Base-by-base conservation (phyloP, 345 rosid species). In the Rhizophora apiculata region DNA sequence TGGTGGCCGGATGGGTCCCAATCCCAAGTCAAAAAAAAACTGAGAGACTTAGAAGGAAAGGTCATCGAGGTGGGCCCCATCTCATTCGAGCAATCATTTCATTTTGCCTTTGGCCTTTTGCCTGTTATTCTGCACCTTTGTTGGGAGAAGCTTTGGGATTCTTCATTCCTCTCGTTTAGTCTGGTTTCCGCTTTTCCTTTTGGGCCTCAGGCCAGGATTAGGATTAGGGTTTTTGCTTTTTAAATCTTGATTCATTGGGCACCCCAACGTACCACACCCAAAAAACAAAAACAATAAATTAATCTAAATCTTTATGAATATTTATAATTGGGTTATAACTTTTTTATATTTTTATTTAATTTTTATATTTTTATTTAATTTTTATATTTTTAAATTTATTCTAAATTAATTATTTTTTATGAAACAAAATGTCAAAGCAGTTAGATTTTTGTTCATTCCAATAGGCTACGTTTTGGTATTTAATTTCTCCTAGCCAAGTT, bases 1-100 rank as follows among this genome's bases (percentile, higher is more conserved):
- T 82, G 96, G 91, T 80, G 92, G 88, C 81, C 90, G 76, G 70
- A 68, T 80, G 90, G 96, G 83, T 3, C 88, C 93, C 86, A 79
- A 68, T 77, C 87, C 85, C 81, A 81, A 84, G 83, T 87, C 84
- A 83, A 82, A 82, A 24, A 24, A 24, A 43, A 43, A 43, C 74
- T 74, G 76, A 53, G 79, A 65, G 78, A 74, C 65, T 64, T 73
- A 36, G 81, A 72, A 79, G 81, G 84, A 81, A 83, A 82, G 67
- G 69, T 79, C 74, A 74, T 66, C 64, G 10, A 60, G 24, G 32
- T 31, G 61, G 61, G 51, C 32, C 48, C 60, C 61, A 66, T 32
- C 3, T 6, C 43, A 75, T 84, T 91, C 91, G 87, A 69, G 87
- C 85, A 89, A 89, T 91, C 88, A 89, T 89, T 87, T 84, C 89